phyloP scores from a whole-genome alignment of 2,329 filamentous ascomycete species.

The Fusarium camptoceras region DNA sequence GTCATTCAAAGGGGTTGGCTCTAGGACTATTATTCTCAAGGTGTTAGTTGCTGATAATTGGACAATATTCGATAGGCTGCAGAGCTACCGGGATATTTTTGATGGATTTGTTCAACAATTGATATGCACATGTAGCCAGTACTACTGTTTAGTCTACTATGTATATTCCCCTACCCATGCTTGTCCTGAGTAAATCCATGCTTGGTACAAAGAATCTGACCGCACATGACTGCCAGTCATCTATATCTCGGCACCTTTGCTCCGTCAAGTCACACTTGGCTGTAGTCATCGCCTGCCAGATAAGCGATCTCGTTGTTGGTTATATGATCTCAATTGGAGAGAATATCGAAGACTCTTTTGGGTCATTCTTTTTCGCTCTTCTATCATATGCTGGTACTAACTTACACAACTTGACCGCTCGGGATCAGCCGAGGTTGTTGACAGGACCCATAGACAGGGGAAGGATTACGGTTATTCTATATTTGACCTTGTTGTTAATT shows the following conservation, averaged over 20 bases:
- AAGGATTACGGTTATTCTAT: slow-evolving; percentile 1
- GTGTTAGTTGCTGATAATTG: slow-evolving; percentile 20
- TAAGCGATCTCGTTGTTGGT: background rate
- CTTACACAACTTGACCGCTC: slow-evolving; percentile 14
- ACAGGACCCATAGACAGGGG: background rate
- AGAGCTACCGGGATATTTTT: slow-evolving; percentile 3
- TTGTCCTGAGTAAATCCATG: background rate
- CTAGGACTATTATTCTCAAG: background rate
- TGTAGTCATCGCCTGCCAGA: background rate
- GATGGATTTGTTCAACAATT: slow-evolving; percentile 15
- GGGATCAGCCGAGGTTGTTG: slow-evolving; percentile 7
- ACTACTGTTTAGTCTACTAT: background rate
- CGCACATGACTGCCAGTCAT: background rate
- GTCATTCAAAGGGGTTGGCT: slow-evolving; percentile 19
- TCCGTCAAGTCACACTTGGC: background rate
- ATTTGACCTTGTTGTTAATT: background rate
- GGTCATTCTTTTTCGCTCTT: background rate
- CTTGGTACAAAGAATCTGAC: slow-evolving; percentile 5
- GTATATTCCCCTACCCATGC: background rate
- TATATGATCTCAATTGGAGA: background rate
- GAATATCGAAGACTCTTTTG: background rate
- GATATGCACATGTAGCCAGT: slow-evolving; percentile 2
- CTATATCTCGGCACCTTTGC: slow-evolving; percentile 10
- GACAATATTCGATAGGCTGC: slow-evolving; percentile 12
- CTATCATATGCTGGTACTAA: background rate